Evolutionary conservation across 176 grass and related monocot species (phyloP).

Genomic region (maize (Zea mays)): Zm-B73-REFERENCE-NAM-5.0 NC_050098.1:17830001-17830500

Average conservation of each 20-base stretch:
- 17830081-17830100: constrained; percentile 6
- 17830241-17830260: background rate
- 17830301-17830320: background rate
- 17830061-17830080: constrained; percentile 7
- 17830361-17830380: too few relatives aligned
- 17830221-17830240: background rate
- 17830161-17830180: constrained; percentile 1
- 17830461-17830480: constrained; percentile 66
- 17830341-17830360: background rate
- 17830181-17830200: constrained; percentile 39
- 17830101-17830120: background rate
- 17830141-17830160: constrained; percentile 53
- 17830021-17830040: too few relatives aligned
- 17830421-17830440: too few relatives aligned
- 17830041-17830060: background rate
- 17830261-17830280: background rate
- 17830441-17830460: too few relatives aligned
- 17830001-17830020: background rate
- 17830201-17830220: background rate
- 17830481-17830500: constrained; percentile 29
- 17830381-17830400: background rate
- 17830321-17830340: background rate
- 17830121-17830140: constrained; percentile 51
- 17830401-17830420: background rate
- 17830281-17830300: constrained; percentile 16